Evolutionary conservation across 2,329 filamentous ascomycete species (phyloP), one percentile per base, ranked within the genome.

Genomic region (Verticillium nubilum): DNA sequence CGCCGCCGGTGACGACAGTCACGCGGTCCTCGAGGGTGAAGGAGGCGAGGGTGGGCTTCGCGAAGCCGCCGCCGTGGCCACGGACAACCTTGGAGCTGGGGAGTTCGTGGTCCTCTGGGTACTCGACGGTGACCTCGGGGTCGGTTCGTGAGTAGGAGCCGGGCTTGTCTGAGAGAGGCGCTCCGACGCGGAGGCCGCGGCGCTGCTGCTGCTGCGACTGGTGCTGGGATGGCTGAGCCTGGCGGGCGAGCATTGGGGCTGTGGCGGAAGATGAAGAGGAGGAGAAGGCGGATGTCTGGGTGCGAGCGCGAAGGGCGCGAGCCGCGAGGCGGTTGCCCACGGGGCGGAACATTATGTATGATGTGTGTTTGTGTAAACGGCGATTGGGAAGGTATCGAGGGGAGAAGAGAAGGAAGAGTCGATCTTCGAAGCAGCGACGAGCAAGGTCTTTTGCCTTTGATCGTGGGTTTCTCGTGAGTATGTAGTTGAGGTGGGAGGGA

Each of bases 1-100:
- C 94, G 70, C 93, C 94, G 57, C 94, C 94, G 1, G 94, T 98
- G 42, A 98, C 90, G 47, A 97, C 80, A 54, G 86, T 92, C 9
- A 93, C 90, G 70, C 88, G 89, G 62, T 87, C 90, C 71, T 96
- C 89, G 33, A 98, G 84, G 9, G 92, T 94, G 78, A 97, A 98
- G 52, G 86, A 86, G 33, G 90, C 87, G 28, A 97, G 83, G 0
- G 92, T 96, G 27, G 92, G 88, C 79, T 92, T 92, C 75, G 91
- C 89, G 69, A 95, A 90, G 70, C 88, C 83, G 19, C 91, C 91
- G 62, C 90, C 91, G 57, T 90, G 84, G 55, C 91, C 91, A 64
- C 87, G 83, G 7, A 94, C 86, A 4, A 90, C 88, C 59, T 80
- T 78, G 60, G 86, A 89, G 50, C 83, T 81, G 10, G 92, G 91